Evolutionary conservation across 768 basidiomycete genomes (phyloP).

Genomic region (Rhodotorula taiwanensis): DNA sequence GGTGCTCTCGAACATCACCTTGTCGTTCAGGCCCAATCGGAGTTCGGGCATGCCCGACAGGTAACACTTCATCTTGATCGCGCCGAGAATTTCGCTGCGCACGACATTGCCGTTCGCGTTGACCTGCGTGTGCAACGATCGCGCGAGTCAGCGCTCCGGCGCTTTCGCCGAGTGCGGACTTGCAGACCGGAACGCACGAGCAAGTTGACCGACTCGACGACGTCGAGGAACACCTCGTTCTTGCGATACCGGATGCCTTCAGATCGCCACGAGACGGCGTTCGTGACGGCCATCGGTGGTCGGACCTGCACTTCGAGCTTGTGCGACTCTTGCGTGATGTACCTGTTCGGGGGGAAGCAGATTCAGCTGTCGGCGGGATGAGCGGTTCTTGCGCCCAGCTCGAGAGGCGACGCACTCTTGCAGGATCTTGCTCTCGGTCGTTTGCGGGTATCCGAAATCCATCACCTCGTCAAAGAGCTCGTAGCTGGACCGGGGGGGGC

Average conservation of each 20-base stretch:
- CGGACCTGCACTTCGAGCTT: conserved; percentile 81
- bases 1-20: conserved; percentile 98
- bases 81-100: conserved; percentile 94
- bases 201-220: conserved; percentile 94
- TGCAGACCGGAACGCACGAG: conserved; percentile 54
- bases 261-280: conserved; percentile 96
- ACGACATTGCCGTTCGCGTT: conserved; percentile 96
- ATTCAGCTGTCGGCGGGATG: neutral
- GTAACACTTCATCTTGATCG: conserved; percentile 99
- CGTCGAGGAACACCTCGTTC: conserved; percentile 98
- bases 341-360: conserved; percentile 51
- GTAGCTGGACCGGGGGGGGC: conserved; percentile 48
- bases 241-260: conserved; percentile 96
- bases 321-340: conserved; percentile 97
- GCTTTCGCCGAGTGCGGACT: no score
- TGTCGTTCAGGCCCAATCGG: conserved; percentile 90
- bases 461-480: conserved; percentile 99
- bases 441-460: conserved; percentile 99
- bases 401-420: conserved; percentile 69
- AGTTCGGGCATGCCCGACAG: conserved; percentile 99
- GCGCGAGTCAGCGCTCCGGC: neutral
- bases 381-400: no score
- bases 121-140: conserved; percentile 56
- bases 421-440: conserved; percentile 97
- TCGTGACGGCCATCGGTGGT: conserved; percentile 94